Evolutionary conservation across 495 filamentous ascomycete genomes (phyloP).

Genomic region (Podospora pseudopauciseta): DNA sequence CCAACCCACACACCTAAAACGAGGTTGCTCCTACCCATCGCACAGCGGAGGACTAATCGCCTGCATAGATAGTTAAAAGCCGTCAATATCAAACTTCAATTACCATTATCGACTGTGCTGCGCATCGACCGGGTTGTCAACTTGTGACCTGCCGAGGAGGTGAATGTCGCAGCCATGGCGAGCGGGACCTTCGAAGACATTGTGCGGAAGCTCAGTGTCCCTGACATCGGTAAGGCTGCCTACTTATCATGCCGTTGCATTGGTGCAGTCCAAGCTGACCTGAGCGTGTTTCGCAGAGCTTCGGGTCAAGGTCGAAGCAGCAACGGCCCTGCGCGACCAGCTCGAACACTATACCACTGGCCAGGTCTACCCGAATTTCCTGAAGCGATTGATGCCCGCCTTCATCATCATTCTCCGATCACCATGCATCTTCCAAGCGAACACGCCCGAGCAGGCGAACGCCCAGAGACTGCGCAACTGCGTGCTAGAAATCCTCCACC

Average conservation of each 20-base stretch:
- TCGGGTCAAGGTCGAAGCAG: slow-evolving; percentile 69
- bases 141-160: slow-evolving; percentile 19
- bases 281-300: slow-evolving; percentile 51
- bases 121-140: slow-evolving; percentile 13
- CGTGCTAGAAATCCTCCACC: slow-evolving; percentile 89
- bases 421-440: slow-evolving; percentile 85
- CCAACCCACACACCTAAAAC: not conserved
- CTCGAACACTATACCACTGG: slow-evolving; percentile 64
- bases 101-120: not conserved
- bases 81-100: not conserved
- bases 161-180: slow-evolving; percentile 48
- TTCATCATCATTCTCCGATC: slow-evolving; percentile 81
- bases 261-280: not conserved
- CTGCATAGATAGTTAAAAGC: not conserved
- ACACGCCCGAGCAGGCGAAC: slow-evolving; percentile 72
- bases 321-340: slow-evolving; percentile 76
- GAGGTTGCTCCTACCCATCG: no score
- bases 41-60: not conserved
- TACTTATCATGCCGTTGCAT: not conserved
- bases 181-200: slow-evolving; percentile 50
- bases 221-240: slow-evolving; percentile 46
- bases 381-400: slow-evolving; percentile 83
- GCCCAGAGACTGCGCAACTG: slow-evolving; percentile 81
- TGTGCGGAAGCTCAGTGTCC: slow-evolving; percentile 49
- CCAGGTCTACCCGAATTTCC: slow-evolving; percentile 65